Conservation (phyloP, 805 yeast genomes). For the Saturnispora serradocipensis region DNA sequence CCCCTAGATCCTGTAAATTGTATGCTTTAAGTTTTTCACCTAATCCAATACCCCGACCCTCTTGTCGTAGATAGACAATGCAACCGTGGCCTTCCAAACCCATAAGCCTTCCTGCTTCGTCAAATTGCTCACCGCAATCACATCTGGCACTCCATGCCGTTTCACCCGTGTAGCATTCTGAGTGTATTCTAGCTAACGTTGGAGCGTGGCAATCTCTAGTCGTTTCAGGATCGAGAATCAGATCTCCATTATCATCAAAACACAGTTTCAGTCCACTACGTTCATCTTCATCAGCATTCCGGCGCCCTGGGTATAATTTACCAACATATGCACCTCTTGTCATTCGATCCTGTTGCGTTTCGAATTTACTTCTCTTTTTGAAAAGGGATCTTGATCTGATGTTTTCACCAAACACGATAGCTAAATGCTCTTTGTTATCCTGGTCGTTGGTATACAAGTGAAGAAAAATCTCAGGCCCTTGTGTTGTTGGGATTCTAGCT, state of each 20-base stretch:
- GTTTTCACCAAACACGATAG: constrained; percentile 92
- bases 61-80: constrained; percentile 91
- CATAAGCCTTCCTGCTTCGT: constrained; percentile 93
- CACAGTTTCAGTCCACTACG: constrained; percentile 28
- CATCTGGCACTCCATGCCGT: constrained; percentile 99
- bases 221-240: constrained; percentile 25
- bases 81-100: constrained; percentile 84
- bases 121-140: constrained; percentile 98
- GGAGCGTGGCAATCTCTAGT: constrained; percentile 25
- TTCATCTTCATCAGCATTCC: constrained; percentile 54
- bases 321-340: constrained; percentile 98
- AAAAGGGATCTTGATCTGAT: constrained; percentile 72
- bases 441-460: constrained; percentile 81
- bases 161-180: constrained; percentile 98
- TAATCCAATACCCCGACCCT: constrained; percentile 97
- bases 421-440: constrained; percentile 90
- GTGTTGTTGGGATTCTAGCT: constrained; percentile 93
- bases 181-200: constrained; percentile 79
- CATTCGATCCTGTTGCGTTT: constrained; percentile 89
- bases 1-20: constrained; percentile 94
- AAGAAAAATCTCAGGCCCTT: constrained; percentile 87
- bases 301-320: constrained; percentile 77
- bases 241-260: constrained; percentile 34
- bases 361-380: constrained; percentile 44
- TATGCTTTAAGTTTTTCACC: constrained; percentile 96